phyloP scores from a whole-genome alignment of 2,329 filamentous ascomycete genomes.

The Neoascochyta sp. region DNA sequence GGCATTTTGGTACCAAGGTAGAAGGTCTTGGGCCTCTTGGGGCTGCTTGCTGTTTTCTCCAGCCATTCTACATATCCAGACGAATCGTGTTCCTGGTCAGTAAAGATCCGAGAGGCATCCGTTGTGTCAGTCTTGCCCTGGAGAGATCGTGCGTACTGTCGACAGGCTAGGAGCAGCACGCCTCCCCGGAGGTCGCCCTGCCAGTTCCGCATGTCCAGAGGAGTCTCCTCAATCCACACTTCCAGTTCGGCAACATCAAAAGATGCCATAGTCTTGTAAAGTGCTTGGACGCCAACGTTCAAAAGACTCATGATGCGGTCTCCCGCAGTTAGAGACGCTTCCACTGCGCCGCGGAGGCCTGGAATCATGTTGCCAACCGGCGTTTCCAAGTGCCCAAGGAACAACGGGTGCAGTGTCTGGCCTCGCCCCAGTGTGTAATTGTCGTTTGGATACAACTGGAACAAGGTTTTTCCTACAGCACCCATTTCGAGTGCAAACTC shows the following conservation, averaged over 20 bases:
- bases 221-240: slow-evolving; percentile 66
- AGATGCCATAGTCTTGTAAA: slow-evolving; percentile 65
- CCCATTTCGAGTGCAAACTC: slow-evolving; percentile 65
- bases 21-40: slow-evolving; percentile 61
- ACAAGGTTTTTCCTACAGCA: slow-evolving; percentile 58
- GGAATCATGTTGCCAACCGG: slow-evolving; percentile 57
- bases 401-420: slow-evolving; percentile 65
- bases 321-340: slow-evolving; percentile 62
- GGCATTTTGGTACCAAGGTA: slow-evolving; percentile 58
- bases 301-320: slow-evolving; percentile 70
- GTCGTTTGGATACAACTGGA: slow-evolving; percentile 56
- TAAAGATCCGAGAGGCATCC: slow-evolving; percentile 57
- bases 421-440: slow-evolving; percentile 63
- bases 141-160: slow-evolving; percentile 65
- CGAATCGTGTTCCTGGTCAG: slow-evolving; percentile 63
- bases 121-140: slow-evolving; percentile 66
- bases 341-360: slow-evolving; percentile 60
- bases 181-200: slow-evolving; percentile 67
- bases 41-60: slow-evolving; percentile 52
- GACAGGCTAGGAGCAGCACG: slow-evolving; percentile 61
- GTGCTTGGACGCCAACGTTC: slow-evolving; percentile 64
- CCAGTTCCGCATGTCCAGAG: slow-evolving; percentile 71
- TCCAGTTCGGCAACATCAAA: slow-evolving; percentile 68
- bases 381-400: slow-evolving; percentile 66
- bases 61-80: slow-evolving; percentile 52